Conservation (phyloP, 495 filamentous ascomycete species). For the Acidomyces sp. region DNA sequence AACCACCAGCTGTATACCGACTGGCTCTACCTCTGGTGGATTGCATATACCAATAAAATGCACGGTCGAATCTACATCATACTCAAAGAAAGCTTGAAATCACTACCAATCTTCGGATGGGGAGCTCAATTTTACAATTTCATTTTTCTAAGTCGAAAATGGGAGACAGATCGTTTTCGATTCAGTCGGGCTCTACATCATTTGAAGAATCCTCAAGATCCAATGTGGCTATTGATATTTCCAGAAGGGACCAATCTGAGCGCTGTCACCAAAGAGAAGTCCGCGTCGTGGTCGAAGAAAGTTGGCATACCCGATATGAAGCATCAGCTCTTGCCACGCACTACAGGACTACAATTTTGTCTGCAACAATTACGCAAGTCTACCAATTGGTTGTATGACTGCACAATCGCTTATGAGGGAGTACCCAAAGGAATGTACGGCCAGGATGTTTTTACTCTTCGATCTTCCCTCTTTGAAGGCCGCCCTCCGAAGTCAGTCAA, state of each 20-base stretch:
- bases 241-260: constrained; percentile 33
- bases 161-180: constrained; percentile 27
- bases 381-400: constrained; percentile 33
- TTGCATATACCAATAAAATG: constrained; percentile 33
- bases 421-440: constrained; percentile 30
- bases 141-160: constrained; percentile 31
- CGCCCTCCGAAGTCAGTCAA: constrained; percentile 33
- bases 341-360: constrained; percentile 31
- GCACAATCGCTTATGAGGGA: constrained; percentile 33
- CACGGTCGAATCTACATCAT: constrained; percentile 34
- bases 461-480: constrained; percentile 32
- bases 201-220: constrained; percentile 27
- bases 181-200: constrained; percentile 26
- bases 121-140: constrained; percentile 33
- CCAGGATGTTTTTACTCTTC: constrained; percentile 33
- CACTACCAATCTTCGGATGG: constrained; percentile 31
- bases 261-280: constrained; percentile 24
- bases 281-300: constrained; percentile 29
- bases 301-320: constrained; percentile 31
- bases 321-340: constrained; percentile 30
- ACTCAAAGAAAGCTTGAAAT: constrained; percentile 31
- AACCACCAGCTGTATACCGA: constrained; percentile 35
- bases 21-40: constrained; percentile 35
- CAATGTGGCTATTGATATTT: constrained; percentile 34
- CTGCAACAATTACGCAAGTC: constrained; percentile 27